Evolutionary conservation across 495 filamentous ascomycete genomes (phyloP), one percentile per base, ranked within the genome.

Genomic region (Neurospora africana): DNA sequence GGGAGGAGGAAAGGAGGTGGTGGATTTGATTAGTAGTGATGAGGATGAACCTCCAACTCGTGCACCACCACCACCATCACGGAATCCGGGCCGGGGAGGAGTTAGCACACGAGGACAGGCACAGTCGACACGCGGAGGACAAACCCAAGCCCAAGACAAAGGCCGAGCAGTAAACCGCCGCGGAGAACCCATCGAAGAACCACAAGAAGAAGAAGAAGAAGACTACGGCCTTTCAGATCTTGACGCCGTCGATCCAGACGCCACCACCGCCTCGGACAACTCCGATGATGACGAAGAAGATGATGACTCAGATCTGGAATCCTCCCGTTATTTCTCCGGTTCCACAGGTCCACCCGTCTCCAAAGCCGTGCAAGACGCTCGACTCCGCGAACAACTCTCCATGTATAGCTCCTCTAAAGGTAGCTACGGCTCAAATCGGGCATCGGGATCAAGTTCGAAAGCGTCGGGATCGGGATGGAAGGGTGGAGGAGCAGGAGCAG

Each of bases 131-230:
- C 53, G 53, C 4, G 11, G 10, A 5, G 53, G 23, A 30, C 53
- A 30, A 58, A 23, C 19, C 72, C 21, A 47, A 47, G 11, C 44
- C 44, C 19, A 61, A 35, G 13, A 33, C 10, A 65, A 65, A 35
- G 27, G 53, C 2, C 13, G 15, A 65, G 53, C 53, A 65, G 53
- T 65, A 33, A 65, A 65, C 53, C 53, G 41, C 72, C 30, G 40
- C 33, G 39, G 8, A n/a, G 13, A 47, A 68, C 21, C 75, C 73
- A 47, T 72, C 70, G 70, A 79, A 83, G 74, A 86, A 84, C 6
- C 88, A 91, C 70, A 86, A 89, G 84, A 87, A 61, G 90, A 86
- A 84, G 85, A 87, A 47, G 90, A 86, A 85, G 7, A 88, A 91
- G 85, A 87, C 35, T 84, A 85, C 41, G 83, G 83, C 37, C 79